These are phyloP conservation scores for Mikania micrantha DNA, from an alignment of 129 eudicot species.

Conservation along the genomic window DNA sequence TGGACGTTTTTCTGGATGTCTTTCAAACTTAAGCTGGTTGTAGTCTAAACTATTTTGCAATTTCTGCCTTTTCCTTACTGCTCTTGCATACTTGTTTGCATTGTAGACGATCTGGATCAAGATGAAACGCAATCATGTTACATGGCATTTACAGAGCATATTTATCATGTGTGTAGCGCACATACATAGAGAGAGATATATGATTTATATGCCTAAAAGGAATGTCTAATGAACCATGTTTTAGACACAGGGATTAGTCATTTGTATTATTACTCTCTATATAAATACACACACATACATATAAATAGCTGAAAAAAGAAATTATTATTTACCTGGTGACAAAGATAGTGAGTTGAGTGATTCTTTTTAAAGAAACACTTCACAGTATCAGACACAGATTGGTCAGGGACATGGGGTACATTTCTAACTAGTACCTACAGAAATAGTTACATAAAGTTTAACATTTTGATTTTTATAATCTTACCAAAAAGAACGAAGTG, in stretches of 20 bases:
- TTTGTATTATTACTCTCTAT: background rate
- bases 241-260: background rate
- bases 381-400: conserved; percentile 70
- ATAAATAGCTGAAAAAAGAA: background rate
- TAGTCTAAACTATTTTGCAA: too few relatives aligned
- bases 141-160: too few relatives aligned
- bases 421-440: conserved; percentile 82
- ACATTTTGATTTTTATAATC: background rate
- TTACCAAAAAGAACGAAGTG: background rate
- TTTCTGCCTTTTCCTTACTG: too few relatives aligned
- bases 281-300: background rate
- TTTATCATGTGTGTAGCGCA: too few relatives aligned
- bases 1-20: too few relatives aligned
- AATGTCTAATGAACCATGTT: background rate
- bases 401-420: conserved; percentile 67
- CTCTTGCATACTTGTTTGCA: too few relatives aligned
- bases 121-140: too few relatives aligned
- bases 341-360: conserved; percentile 78
- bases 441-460: background rate
- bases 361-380: conserved; percentile 60
- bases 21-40: too few relatives aligned
- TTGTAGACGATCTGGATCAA: too few relatives aligned
- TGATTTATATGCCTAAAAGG: background rate
- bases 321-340: conserved; percentile 69
- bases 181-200: too few relatives aligned